Evolutionary conservation across 176 grass and related monocot genomes (phyloP), one percentile per base, ranked within the genome.

Genomic region (Oryza glaberrima): DNA sequence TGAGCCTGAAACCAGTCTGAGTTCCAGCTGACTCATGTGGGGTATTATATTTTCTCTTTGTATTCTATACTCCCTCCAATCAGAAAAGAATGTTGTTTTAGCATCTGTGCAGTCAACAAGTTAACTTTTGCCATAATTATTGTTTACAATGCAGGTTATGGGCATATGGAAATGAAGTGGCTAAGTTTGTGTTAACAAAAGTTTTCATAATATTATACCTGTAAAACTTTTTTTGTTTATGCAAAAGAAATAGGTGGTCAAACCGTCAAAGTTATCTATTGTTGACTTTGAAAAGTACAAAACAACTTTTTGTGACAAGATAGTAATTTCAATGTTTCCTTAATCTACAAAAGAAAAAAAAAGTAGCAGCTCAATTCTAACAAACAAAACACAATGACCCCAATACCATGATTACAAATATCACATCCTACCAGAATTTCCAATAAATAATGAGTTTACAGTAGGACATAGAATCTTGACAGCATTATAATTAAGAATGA

Each of bases 281-380:
- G 17, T 58, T 58, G 17, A 58, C 52, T 20, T 2, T 58, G 17
- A 20, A 20, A 20, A 20, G 52, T 20, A 17, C 52, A 58, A 56
- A 20, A 58, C 52, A 58, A 20, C 17, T 36, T 36, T 20, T 20
- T 58, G 51, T 51, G 48, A 16, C 14, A 12, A 5, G 16, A 54
- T 15, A 54, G 51, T 19, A 12, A 13, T 38, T 61, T 81, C 40
- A 2, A 3, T 43, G 45, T 41, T 81, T 30, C 54, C 61, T 72
- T 14, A 41, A 83, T 65, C 46, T 83, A 73, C 38, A 81, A 60
- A 36, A 36, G 35, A 45, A 28, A 64, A 28, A 28, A 64, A 77
- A 14, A 6, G 30, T 63, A 72, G 12, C 67, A 32, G 7, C 44
- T 63, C 23, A 77, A 76, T 36, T 60, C 40, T 70, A 76, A 3